Conservation (phyloP, 495 filamentous ascomycete species). For the Neurospora sp. region DNA sequence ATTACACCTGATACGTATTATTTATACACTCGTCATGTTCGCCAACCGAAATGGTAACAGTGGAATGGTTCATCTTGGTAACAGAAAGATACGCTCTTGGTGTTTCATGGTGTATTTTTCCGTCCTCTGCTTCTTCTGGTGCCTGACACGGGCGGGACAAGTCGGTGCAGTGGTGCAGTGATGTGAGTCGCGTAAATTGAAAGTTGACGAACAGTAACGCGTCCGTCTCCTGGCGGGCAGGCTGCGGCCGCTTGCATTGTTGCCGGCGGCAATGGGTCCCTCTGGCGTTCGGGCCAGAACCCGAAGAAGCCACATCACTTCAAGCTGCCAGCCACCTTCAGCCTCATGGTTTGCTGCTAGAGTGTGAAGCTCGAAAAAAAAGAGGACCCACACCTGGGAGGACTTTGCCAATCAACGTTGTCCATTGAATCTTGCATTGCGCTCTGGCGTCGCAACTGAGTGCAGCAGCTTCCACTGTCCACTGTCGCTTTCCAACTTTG, state of each 20-base stretch:
- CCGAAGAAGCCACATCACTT: neutral
- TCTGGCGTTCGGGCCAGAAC: neutral
- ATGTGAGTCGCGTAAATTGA: constrained; percentile 19
- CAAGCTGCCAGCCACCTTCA: neutral
- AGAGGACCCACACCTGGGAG: neutral
- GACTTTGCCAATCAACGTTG: neutral
- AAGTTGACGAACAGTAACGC: constrained; percentile 5
- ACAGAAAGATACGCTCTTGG: neutral
- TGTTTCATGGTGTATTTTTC: neutral
- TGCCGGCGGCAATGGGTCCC: neutral
- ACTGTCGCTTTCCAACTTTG: neutral
- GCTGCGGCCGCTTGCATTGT: neutral
- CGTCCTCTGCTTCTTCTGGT: neutral
- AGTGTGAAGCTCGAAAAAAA: neutral
- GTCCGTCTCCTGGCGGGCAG: neutral
- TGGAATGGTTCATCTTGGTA: neutral
- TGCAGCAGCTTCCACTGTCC: neutral
- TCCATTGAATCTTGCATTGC: neutral
- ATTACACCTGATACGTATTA: neutral
- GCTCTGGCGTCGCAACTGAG: neutral
- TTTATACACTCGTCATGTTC: neutral
- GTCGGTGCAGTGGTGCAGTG: neutral
- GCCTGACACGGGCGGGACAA: neutral
- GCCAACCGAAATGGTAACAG: neutral
- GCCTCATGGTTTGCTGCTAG: neutral